Percentiles rank a stretch among this genome's conserved stretches.
These are phyloP conservation scores for Cryptosporidium parvum DNA, from an alignment of 169 alveolate species.

Conservation along the genomic window DNA sequence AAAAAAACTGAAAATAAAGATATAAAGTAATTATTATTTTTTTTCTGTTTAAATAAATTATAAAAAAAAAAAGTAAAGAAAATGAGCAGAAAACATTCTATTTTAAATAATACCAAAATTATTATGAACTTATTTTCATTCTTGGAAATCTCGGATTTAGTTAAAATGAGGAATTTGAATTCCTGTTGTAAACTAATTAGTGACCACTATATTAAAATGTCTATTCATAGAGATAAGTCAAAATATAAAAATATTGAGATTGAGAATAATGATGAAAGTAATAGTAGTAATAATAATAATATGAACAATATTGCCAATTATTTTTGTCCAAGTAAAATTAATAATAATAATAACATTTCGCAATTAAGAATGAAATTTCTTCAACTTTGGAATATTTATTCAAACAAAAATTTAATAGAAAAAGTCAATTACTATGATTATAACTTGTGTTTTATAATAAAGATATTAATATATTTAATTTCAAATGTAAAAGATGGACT, in stretches of 20 bases:
- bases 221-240: constrained; percentile 54
- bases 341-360: constrained; percentile 13
- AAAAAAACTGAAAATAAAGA: too few species aligned
- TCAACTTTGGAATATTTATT: constrained; percentile 62
- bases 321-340: neutral
- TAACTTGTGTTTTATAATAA: neutral
- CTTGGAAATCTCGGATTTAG: constrained; percentile 42
- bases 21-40: too few species aligned
- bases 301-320: neutral
- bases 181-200: constrained; percentile 37
- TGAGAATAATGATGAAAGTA: neutral
- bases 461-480: constrained; percentile 13
- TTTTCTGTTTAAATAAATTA: too few species aligned
- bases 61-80: neutral
- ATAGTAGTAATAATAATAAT: neutral
- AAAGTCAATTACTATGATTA: constrained; percentile 44
- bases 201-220: constrained; percentile 34
- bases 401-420: constrained; percentile 36
- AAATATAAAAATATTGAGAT: neutral
- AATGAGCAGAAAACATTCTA: neutral
- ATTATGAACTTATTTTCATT: constrained; percentile 51
- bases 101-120: constrained; percentile 46
- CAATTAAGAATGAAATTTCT: constrained; percentile 49
- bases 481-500: constrained; percentile 6
- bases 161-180: constrained; percentile 35